Evolutionary conservation across 2,329 filamentous ascomycete genomes (phyloP), one percentile per base, ranked within the genome.

Genomic region (Didymella arachidicola): DNA sequence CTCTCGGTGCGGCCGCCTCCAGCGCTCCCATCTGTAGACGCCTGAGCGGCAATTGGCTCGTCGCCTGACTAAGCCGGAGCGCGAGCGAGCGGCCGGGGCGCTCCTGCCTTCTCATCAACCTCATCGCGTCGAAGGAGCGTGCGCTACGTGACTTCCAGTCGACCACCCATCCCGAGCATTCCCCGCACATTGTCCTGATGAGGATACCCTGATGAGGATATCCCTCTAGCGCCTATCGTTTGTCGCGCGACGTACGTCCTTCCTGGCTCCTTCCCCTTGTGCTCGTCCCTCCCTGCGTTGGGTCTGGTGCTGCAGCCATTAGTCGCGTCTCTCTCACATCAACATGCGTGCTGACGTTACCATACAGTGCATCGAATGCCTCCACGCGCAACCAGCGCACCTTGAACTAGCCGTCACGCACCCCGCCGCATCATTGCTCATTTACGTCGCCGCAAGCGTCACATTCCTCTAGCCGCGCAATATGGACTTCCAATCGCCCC

Each of bases 401-500:
- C 26, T 59, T 49, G 38, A 51, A 41, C 60, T 61, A 25, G 47
- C 10, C 26, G 29, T 25, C 4, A 52, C 48, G 19, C 38, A 41
- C 8, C 14, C 39, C 52, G 30, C 56, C 57, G 59, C 62, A 57
- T 57, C 62, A 41, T 49, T 57, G 42, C 57, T 51, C 60, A n/a
- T 42, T 55, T 49, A 38, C 43, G 59, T 52, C 48, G 57, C 59
- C 44, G 52, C 52, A 44, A 39, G 29, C 43, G 48, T 53, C 46
- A 38, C 44, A 11, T 27, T 46, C 48, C 43, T 18, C 46, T 61
- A 60, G 57, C 59, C 69, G 69, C 71, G 66, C 73, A 68, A 36
- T 67, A 74, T 76, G 71, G 73, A 75, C 60, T 76, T 76, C 47
- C 72, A 75, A 53, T 69, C 68, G 5, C 71, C 73, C 43, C 73